Conservation (phyloP, 306 rosid species). For the Trifolium dubium region DNA sequence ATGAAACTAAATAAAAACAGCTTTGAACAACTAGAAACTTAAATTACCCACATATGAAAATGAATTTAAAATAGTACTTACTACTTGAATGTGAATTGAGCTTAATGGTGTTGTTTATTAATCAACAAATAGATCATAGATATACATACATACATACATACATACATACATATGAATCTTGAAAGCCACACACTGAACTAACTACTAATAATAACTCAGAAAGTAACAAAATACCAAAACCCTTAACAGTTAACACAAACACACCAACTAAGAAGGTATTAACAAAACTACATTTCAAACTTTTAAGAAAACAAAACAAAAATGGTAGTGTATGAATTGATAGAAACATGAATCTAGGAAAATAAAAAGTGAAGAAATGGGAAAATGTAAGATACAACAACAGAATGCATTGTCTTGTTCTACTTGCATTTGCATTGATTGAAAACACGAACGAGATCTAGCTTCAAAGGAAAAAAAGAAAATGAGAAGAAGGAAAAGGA, state of each 20-base stretch:
- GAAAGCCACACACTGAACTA: neutral
- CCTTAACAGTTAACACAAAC: slow-evolving; percentile 1
- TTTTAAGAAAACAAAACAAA: neutral
- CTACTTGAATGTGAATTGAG: slow-evolving; percentile 17
- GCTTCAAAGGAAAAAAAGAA: neutral
- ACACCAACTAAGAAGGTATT: slow-evolving; percentile 38
- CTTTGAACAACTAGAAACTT: neutral
- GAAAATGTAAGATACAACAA: slow-evolving; percentile 18
- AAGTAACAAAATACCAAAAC: slow-evolving; percentile 25
- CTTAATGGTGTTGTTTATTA: neutral
- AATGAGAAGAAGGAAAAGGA: neutral
- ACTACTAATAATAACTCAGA: neutral
- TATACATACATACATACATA: neutral
- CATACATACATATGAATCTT: neutral
- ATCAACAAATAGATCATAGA: too few relatives aligned
- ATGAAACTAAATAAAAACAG: neutral
- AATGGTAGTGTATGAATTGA: neutral
- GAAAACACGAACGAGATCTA: slow-evolving; percentile 43
- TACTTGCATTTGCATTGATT: neutral
- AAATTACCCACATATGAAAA: neutral
- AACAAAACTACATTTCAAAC: slow-evolving; percentile 7
- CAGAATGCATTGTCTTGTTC: neutral
- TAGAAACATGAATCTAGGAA: neutral
- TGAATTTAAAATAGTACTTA: neutral
- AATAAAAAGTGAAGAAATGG: slow-evolving; percentile 19